A percentile compares a stretch with the other conserved stretches of the same genome.
Conservation (phyloP, 2,329 filamentous ascomycete genomes). For the Mollisiaceae sp. region DNA sequence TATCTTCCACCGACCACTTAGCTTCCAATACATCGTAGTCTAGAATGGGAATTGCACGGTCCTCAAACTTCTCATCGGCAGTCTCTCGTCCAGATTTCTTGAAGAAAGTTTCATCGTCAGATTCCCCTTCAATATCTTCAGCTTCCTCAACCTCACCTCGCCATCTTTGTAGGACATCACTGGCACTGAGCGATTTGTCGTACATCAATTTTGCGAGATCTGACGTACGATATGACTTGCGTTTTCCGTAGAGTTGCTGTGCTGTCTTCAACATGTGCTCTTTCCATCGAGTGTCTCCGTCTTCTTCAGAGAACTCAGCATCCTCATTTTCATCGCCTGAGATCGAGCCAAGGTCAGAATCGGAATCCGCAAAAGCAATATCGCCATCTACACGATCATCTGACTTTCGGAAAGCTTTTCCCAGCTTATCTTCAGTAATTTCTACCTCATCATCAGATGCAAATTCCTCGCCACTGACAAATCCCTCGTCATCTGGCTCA, state of each 20-base stretch:
- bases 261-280: slow-evolving; percentile 81
- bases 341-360: slow-evolving; percentile 92
- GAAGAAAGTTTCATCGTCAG: slow-evolving; percentile 66
- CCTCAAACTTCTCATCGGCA: slow-evolving; percentile 74
- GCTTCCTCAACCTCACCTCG: slow-evolving; percentile 68
- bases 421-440: slow-evolving; percentile 63
- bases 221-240: slow-evolving; percentile 74
- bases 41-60: slow-evolving; percentile 77
- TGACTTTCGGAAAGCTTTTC: slow-evolving; percentile 62
- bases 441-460: slow-evolving; percentile 60
- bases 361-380: slow-evolving; percentile 91
- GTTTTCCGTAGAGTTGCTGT: slow-evolving; percentile 70
- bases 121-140: slow-evolving; percentile 59
- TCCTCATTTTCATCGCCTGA: slow-evolving; percentile 60
- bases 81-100: slow-evolving; percentile 66
- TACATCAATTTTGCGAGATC: slow-evolving; percentile 92
- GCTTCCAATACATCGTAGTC: slow-evolving; percentile 81
- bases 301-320: slow-evolving; percentile 65
- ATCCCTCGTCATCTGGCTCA: slow-evolving; percentile 58
- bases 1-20: slow-evolving; percentile 84
- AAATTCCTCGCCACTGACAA: slow-evolving; percentile 38
- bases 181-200: slow-evolving; percentile 76
- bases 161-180: slow-evolving; percentile 81
- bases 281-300: slow-evolving; percentile 83
- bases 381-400: slow-evolving; percentile 68